phyloP scores from a whole-genome alignment of 768 basidiomycete species.

The Tylopilus felleus region DNA sequence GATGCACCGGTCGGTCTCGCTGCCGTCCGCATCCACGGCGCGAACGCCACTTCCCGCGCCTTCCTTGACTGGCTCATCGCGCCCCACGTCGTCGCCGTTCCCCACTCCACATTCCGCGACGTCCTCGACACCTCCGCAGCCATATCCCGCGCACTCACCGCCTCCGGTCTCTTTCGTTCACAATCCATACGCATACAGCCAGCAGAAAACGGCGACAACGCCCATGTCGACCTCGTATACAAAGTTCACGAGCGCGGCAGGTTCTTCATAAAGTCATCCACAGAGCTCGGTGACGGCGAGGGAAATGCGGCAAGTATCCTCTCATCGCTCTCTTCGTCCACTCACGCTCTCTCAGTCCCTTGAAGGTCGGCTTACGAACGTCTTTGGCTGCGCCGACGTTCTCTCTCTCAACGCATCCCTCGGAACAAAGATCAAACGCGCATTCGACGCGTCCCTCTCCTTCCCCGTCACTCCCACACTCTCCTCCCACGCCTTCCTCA shows the following conservation, averaged over 20 bases:
- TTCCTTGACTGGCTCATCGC: slow-evolving; percentile 80
- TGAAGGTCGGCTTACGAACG: slow-evolving; percentile 79
- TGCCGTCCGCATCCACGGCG: slow-evolving; percentile 79
- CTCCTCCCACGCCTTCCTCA: slow-evolving; percentile 64
- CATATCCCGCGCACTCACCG: slow-evolving; percentile 61
- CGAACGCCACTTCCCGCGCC: slow-evolving; percentile 64
- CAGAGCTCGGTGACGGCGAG: slow-evolving; percentile 91
- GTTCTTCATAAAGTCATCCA: slow-evolving; percentile 75
- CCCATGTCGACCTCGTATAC: slow-evolving; percentile 80
- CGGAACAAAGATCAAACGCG: slow-evolving; percentile 83
- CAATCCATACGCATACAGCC: slow-evolving; percentile 64
- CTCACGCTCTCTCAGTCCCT: slow-evolving; percentile 49
- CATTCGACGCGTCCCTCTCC: slow-evolving; percentile 69
- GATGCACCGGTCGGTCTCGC: slow-evolving; percentile 65
- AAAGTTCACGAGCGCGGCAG: slow-evolving; percentile 72
- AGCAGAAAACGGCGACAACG: slow-evolving; percentile 48
- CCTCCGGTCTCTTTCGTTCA: slow-evolving; percentile 73
- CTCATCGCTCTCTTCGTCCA: background rate
- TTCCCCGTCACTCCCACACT: slow-evolving; percentile 62
- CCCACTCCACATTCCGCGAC: slow-evolving; percentile 47
- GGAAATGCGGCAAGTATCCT: slow-evolving; percentile 75
- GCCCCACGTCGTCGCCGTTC: slow-evolving; percentile 47
- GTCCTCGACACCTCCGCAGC: slow-evolving; percentile 68
- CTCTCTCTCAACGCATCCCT: slow-evolving; percentile 78
- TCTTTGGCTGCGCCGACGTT: slow-evolving; percentile 88